Evolutionary conservation across 208 protist genomes (phyloP).

Genomic region (Leishmania mexicana): DNA sequence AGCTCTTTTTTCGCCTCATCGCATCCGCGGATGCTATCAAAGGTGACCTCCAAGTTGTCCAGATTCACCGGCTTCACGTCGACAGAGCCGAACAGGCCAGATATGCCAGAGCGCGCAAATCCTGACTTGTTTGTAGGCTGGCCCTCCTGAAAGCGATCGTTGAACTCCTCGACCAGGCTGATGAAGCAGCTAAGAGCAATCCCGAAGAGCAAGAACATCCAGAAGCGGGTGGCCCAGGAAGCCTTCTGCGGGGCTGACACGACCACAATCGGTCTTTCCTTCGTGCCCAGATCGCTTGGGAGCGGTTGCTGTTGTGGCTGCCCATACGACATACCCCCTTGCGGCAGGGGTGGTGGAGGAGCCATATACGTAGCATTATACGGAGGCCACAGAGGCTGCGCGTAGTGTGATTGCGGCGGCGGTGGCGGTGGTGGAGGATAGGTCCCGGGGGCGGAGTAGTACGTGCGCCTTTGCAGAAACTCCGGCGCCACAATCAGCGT

Average conservation of each 20-base stretch:
- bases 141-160: slow-evolving; percentile 39
- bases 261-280: slow-evolving; percentile 80
- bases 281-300: slow-evolving; percentile 65
- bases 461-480: slow-evolving; percentile 32
- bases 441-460: slow-evolving; percentile 32
- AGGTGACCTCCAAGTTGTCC: slow-evolving; percentile 78
- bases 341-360: slow-evolving; percentile 21
- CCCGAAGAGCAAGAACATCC: slow-evolving; percentile 75
- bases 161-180: slow-evolving; percentile 39
- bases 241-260: slow-evolving; percentile 68
- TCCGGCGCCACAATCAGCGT: slow-evolving; percentile 35
- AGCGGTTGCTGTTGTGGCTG: slow-evolving; percentile 19
- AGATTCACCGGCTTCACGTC: slow-evolving; percentile 84
- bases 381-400: slow-evolving; percentile 19
- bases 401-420: slow-evolving; percentile 24
- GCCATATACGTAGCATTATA: slow-evolving; percentile 20
- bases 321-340: slow-evolving; percentile 22
- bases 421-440: slow-evolving; percentile 56
- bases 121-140: slow-evolving; percentile 30
- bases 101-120: slow-evolving; percentile 29
- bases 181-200: slow-evolving; percentile 70
- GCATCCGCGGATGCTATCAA: slow-evolving; percentile 87
- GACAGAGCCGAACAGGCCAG: slow-evolving; percentile 45
- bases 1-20: slow-evolving; percentile 94
- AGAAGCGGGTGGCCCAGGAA: slow-evolving; percentile 67